Conservation (phyloP, 257 asterid species). For the Petrea volubilis region DNA sequence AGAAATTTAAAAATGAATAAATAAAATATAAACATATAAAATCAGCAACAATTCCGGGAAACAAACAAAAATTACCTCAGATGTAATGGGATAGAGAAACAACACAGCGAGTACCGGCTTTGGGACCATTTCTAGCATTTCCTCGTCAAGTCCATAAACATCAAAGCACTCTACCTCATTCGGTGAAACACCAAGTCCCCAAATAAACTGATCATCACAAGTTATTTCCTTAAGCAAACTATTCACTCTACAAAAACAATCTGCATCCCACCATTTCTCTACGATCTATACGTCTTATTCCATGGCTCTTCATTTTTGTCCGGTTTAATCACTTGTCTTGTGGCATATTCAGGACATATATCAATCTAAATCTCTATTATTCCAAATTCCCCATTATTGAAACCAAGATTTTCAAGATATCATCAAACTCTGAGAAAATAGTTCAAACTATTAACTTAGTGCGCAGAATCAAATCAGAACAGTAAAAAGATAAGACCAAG, state of each 20-base stretch:
- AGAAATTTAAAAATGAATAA: too few species aligned
- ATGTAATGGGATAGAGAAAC: constrained; percentile 81
- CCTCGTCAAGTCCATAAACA: constrained; percentile 94
- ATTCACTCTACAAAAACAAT: neutral
- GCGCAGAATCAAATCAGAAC: neutral
- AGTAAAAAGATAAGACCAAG: neutral
- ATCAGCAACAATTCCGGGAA: neutral
- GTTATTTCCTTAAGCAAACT: neutral
- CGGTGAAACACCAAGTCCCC: constrained; percentile 88
- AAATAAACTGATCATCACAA: constrained; percentile 63
- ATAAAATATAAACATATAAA: too few species aligned
- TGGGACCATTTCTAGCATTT: constrained; percentile 92
- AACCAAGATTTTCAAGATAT: neutral
- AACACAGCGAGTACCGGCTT: constrained; percentile 90
- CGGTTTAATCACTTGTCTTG: neutral
- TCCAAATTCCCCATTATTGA: neutral
- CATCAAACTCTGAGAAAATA: neutral
- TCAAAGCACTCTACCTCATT: constrained; percentile 85
- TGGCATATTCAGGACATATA: constrained; percentile 1
- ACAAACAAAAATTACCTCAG: constrained; percentile 45
- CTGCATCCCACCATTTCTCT: neutral
- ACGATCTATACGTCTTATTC: neutral
- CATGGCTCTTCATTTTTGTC: neutral
- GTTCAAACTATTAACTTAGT: neutral
- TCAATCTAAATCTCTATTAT: neutral